Base-by-base conservation (phyloP, 768 basidiomycete genomes). In the Ephemerocybe angulata region DNA sequence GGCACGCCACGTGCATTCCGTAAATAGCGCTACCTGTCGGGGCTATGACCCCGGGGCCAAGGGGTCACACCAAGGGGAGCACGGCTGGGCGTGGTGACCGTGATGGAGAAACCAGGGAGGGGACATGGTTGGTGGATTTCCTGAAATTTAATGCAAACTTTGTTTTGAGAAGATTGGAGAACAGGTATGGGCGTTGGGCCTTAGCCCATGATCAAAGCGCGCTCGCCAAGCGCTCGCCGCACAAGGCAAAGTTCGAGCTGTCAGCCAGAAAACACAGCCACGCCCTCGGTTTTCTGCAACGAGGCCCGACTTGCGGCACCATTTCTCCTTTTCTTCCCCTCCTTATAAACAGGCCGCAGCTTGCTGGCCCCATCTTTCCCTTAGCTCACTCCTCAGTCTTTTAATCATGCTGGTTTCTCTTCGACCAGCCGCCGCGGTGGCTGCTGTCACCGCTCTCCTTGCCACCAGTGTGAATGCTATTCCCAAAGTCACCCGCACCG, bases 391-490 rank as follows among this genome's bases (percentile, higher is more conserved):
- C 38, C 40, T 51, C 53, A 29, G 46, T 49, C 41, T 55, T 38
- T 42, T 50, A 27, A 49, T 53, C 51, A 70, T 72, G 70, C 65
- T 57, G 54, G 28, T 56, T 19, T 49, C 62, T 48, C 53, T 69
- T 12, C 64, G 67, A 63, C 69, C 67, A 41, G 58, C 67, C 52
- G 71, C 63, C 56, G 65, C 76, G 58, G 62, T 80, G 61, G 63
- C 73, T 30, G 69, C 75, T 30, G 47, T 73, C 28, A 70, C 72
- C 19, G 65, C 76, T 41, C 64, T 76, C 48, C 60, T 83, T 57
- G 66, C 74, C n/a, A 69, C 73, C n/a, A 67, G 73, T 31, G 83
- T 80, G n/a, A 65, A 73, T n/a, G 90, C 90, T 54, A 76, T 94
- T 41, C 77, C 83, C 30, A 77, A 80, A 53, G 78, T 97, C 61